Conservation (phyloP, 1,284 basidiomycete species). For the Puccinia polysora region DNA sequence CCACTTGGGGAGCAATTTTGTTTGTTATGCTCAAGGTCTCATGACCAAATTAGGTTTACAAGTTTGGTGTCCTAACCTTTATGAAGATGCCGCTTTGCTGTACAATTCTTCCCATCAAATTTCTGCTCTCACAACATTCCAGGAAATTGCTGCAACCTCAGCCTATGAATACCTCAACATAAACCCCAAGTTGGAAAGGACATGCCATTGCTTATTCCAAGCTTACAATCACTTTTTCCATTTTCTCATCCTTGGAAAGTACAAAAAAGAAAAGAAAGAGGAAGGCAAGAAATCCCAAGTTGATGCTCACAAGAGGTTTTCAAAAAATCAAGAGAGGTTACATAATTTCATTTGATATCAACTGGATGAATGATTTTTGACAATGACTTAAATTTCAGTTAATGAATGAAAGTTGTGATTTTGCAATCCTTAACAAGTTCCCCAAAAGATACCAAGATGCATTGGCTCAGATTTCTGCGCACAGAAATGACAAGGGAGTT, state of each 20-base stretch:
- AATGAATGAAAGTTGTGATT: no score
- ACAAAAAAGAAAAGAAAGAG: not conserved
- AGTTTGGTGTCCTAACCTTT: not conserved
- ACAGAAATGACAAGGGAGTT: constrained; percentile 1
- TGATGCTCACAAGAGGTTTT: no score
- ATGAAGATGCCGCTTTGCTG: not conserved
- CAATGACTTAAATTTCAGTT: no score
- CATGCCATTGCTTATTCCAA: not conserved
- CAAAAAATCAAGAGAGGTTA: no score
- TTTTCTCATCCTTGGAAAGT: not conserved
- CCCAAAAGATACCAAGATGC: no score
- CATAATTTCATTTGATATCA: no score
- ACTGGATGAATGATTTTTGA: not conserved
- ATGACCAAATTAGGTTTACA: not conserved
- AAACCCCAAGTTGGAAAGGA: not conserved
- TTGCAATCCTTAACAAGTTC: no score
- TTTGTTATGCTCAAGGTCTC: no score
- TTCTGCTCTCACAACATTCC: not conserved
- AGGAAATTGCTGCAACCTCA: not conserved
- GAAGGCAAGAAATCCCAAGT: no score
- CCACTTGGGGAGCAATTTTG: no score
- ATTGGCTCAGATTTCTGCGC: not conserved
- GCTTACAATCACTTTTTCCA: no score
- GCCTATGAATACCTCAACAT: constrained; percentile 6
- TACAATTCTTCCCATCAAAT: constrained; percentile 8